phyloP scores from a whole-genome alignment of 306 rosid genomes.

The Prosopis cineraria region DNA sequence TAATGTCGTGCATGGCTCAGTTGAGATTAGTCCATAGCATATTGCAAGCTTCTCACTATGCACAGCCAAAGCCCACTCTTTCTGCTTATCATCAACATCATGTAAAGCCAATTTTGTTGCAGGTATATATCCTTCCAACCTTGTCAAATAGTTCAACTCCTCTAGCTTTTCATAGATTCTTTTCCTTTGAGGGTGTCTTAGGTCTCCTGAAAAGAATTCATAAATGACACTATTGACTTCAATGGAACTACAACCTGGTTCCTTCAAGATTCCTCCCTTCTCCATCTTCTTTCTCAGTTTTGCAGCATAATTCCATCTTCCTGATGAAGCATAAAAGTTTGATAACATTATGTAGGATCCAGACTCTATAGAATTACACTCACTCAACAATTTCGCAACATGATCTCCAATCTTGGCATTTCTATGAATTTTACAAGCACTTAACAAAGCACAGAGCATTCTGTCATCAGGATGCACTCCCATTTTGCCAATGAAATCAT shows the following conservation, averaged over 20 bases:
- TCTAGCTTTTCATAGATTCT: constrained; percentile 40
- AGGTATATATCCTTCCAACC: constrained; percentile 46
- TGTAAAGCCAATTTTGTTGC: constrained; percentile 45
- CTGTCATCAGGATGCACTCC: constrained; percentile 40
- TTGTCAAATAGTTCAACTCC: constrained; percentile 40
- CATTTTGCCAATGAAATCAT: constrained; percentile 32
- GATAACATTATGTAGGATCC: constrained; percentile 49
- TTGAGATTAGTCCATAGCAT: constrained; percentile 51
- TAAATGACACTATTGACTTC: constrained; percentile 52
- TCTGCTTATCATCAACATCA: constrained; percentile 45
- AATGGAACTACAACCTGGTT: constrained; percentile 56
- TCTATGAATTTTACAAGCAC: constrained; percentile 54
- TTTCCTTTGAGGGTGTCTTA: constrained; percentile 46
- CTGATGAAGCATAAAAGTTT: constrained; percentile 48
- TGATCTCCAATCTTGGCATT: constrained; percentile 45
- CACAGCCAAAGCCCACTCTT: constrained; percentile 45
- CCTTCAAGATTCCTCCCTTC: constrained; percentile 47
- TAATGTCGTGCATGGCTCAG: constrained; percentile 36
- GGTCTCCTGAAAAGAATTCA: constrained; percentile 57
- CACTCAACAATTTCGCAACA: constrained; percentile 44
- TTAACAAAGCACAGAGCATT: constrained; percentile 52
- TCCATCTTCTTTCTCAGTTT: constrained; percentile 47
- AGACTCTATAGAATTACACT: constrained; percentile 39
- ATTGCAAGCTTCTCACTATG: constrained; percentile 60
- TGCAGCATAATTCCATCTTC: constrained; percentile 44